Percentiles rank a stretch among this genome's conserved stretches.
Conservation (phyloP, 2,329 filamentous ascomycete genomes). For the Lithohypha guttulata region DNA sequence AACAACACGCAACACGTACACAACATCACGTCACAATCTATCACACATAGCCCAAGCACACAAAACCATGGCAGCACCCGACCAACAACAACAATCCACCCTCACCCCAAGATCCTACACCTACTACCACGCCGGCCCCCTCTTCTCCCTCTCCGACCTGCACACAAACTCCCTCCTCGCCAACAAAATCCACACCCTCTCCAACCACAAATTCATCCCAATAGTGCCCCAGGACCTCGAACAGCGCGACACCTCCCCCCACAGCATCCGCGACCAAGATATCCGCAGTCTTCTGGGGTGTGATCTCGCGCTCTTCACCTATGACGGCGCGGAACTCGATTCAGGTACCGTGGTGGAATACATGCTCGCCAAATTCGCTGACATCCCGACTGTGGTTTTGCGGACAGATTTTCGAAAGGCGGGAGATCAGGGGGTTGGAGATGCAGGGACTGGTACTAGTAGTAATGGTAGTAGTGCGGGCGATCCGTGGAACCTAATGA, state of each 20-base stretch:
- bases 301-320: constrained; percentile 21
- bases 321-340: constrained; percentile 21
- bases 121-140: constrained; percentile 22
- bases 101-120: too few species aligned
- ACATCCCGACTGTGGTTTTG: constrained; percentile 21
- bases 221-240: constrained; percentile 21
- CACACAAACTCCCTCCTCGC: constrained; percentile 19
- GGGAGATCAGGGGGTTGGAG: constrained; percentile 16
- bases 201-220: constrained; percentile 18
- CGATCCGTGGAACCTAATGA: constrained; percentile 22
- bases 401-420: constrained; percentile 21
- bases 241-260: constrained; percentile 19
- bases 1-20: too few species aligned
- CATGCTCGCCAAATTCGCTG: constrained; percentile 21
- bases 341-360: constrained; percentile 22
- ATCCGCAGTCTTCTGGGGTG: constrained; percentile 19
- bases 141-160: constrained; percentile 22
- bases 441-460: constrained; percentile 1
- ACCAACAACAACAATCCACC: too few species aligned
- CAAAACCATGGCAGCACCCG: too few species aligned
- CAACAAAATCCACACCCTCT: constrained; percentile 13
- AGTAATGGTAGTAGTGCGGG: constrained; percentile 9
- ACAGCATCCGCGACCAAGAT: constrained; percentile 21
- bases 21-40: too few species aligned
- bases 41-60: too few species aligned